Conservation (phyloP, 129 eudicot species). For the Pulicaria dysenterica region DNA sequence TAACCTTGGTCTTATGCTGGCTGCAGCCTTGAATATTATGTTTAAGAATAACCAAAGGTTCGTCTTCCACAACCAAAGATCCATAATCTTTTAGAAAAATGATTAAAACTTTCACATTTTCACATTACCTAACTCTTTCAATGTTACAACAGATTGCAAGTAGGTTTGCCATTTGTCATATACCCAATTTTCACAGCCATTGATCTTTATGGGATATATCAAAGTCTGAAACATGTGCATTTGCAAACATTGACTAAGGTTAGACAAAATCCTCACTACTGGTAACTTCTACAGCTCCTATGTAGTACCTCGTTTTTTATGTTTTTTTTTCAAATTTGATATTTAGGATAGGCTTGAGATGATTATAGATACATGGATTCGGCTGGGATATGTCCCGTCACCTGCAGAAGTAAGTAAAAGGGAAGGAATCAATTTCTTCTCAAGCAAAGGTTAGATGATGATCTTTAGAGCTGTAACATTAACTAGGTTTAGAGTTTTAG, state of each 20-base stretch:
- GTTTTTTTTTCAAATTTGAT: conserved; percentile 18
- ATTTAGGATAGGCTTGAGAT: conserved; percentile 89
- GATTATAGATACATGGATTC: conserved; percentile 69
- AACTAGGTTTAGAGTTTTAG: conserved; percentile 8
- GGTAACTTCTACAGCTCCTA: neutral
- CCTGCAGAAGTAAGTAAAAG: conserved; percentile 85
- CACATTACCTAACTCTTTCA: conserved; percentile 30
- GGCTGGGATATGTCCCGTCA: conserved; percentile 64
- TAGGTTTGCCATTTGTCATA: conserved; percentile 79
- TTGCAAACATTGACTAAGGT: conserved; percentile 93
- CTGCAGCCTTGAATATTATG: conserved; percentile 70
- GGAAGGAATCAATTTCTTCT: conserved; percentile 69
- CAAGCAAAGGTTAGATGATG: conserved; percentile 55
- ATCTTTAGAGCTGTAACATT: neutral
- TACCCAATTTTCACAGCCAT: conserved; percentile 83
- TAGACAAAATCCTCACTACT: conserved; percentile 25
- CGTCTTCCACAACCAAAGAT: conserved; percentile 15
- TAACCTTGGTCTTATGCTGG: conserved; percentile 89
- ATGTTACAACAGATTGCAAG: conserved; percentile 66
- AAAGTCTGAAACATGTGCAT: conserved; percentile 86
- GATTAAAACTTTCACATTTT: conserved; percentile 9
- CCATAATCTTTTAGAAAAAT: neutral
- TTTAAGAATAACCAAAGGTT: conserved; percentile 75
- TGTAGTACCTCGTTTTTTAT: conserved; percentile 15
- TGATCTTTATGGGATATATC: conserved; percentile 91